Evolutionary conservation across 164 flowering plant species (phyloP).

Genomic region (Nymphaea thermarum): DNA sequence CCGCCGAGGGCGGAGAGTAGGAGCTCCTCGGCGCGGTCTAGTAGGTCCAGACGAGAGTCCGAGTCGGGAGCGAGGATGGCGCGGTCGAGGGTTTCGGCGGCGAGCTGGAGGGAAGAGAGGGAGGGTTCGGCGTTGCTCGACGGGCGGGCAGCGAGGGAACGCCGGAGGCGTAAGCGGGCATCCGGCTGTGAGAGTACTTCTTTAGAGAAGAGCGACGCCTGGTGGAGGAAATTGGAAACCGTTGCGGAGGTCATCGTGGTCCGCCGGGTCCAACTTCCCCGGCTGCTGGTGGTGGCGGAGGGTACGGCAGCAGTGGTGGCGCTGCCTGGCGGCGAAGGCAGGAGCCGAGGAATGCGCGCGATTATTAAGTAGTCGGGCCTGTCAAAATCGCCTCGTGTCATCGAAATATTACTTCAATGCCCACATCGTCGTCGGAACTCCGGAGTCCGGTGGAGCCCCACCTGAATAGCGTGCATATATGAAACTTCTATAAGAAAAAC

Average conservation of each 20-base stretch:
- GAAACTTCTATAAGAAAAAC: no score
- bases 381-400: no score
- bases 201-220: conserved; percentile 27
- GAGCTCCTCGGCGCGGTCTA: conserved; percentile 35
- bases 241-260: conserved; percentile 15
- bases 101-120: conserved; percentile 27
- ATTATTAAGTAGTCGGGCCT: no score
- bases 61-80: conserved; percentile 25
- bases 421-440: no score
- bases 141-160: conserved; percentile 21
- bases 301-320: background rate
- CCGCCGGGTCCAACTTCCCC: background rate
- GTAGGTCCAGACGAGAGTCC: conserved; percentile 26
- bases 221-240: conserved; percentile 32
- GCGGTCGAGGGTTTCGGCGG: conserved; percentile 35
- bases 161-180: conserved; percentile 33
- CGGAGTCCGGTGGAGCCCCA: no score
- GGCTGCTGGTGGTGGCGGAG: conserved; percentile 8
- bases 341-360: no score
- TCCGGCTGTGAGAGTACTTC: conserved; percentile 28
- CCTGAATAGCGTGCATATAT: no score
- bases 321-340: no score
- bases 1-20: conserved; percentile 17
- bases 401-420: no score
- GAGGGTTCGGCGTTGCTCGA: conserved; percentile 13